Evolutionary conservation across 257 asterid species (phyloP).

Genomic region (Knoxia roxburghii): DNA sequence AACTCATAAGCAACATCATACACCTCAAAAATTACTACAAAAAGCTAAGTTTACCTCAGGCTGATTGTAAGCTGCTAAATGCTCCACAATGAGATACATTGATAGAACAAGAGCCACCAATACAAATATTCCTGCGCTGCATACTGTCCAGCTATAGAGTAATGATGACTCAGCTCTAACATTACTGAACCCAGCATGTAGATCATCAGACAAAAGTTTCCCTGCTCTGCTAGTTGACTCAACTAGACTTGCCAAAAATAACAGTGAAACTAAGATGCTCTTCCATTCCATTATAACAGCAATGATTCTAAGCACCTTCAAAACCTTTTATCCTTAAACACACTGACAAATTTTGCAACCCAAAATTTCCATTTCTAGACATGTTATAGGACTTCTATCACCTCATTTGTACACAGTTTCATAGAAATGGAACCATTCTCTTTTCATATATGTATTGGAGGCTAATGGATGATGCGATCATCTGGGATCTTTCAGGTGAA

Average conservation of each 20-base stretch:
- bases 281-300: constrained; percentile 62
- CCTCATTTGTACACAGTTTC: too few relatives aligned
- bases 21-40: neutral
- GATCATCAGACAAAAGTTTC: constrained; percentile 33
- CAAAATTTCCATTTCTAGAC: neutral
- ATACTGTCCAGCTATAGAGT: constrained; percentile 61
- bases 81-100: constrained; percentile 80
- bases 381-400: neutral
- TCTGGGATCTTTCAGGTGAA: neutral
- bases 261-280: constrained; percentile 32
- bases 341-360: neutral
- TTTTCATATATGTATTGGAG: neutral
- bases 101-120: constrained; percentile 75
- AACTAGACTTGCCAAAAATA: constrained; percentile 38
- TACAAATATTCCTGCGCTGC: constrained; percentile 79
- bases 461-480: neutral
- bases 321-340: neutral
- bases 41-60: constrained; percentile 64
- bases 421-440: constrained; percentile 3
- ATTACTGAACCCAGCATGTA: constrained; percentile 27
- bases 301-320: neutral
- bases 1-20: constrained; percentile 3
- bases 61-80: constrained; percentile 82
- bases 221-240: constrained; percentile 56
- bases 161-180: constrained; percentile 39